phyloP scores from a whole-genome alignment of 129 eudicot genomes.

The Flaveria sonorensis region DNA sequence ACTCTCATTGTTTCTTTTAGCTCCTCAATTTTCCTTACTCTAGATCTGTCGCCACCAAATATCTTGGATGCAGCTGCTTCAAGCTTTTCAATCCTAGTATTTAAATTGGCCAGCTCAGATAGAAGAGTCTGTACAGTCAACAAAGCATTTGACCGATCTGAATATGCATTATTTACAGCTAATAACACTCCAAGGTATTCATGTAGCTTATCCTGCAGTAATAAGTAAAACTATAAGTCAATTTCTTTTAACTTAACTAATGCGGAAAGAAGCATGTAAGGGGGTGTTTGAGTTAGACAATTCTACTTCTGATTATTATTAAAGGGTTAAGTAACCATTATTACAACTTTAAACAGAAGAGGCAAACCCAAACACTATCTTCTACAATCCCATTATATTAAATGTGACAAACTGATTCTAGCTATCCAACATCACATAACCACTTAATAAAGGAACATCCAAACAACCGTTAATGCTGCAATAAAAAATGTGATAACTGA shows the following conservation, averaged over 20 bases:
- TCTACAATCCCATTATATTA: neutral
- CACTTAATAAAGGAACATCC: neutral
- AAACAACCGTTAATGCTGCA: neutral
- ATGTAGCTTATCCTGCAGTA: slow-evolving; percentile 86
- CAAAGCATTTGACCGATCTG: slow-evolving; percentile 85
- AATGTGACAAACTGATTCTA: neutral
- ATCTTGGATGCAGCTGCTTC: slow-evolving; percentile 86
- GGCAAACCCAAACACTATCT: neutral
- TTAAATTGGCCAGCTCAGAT: slow-evolving; percentile 62
- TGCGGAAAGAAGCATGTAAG: neutral
- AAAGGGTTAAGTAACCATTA: neutral
- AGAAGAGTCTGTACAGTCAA: slow-evolving; percentile 73
- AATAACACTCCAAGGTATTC: slow-evolving; percentile 87
- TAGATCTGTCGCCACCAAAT: slow-evolving; percentile 87
- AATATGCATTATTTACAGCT: slow-evolving; percentile 80
- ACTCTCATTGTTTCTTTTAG: slow-evolving; percentile 63
- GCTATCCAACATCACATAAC: neutral
- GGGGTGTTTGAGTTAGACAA: neutral
- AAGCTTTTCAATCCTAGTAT: slow-evolving; percentile 73
- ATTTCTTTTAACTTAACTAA: neutral
- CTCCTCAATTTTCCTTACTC: slow-evolving; percentile 81
- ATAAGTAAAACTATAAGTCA: neutral
- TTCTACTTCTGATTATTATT: neutral
- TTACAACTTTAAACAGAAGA: neutral
- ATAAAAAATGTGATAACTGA: neutral